Conservation (phyloP, 192 early-diverging fungal species). For the Borealophlyctis nickersoniae region DNA sequence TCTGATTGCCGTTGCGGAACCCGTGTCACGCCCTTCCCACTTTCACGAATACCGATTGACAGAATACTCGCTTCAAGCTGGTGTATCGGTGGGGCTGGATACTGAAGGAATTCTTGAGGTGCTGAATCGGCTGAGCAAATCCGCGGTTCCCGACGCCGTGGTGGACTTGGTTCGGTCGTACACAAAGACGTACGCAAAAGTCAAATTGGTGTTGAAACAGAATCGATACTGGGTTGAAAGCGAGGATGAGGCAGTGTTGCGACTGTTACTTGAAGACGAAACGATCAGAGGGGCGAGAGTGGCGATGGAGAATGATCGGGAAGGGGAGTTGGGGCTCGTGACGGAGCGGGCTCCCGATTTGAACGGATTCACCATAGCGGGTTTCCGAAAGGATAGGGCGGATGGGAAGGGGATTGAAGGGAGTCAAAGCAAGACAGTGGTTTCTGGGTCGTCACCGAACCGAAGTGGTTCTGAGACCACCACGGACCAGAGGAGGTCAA, state of each 20-base stretch:
- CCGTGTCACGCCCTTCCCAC: slow-evolving; percentile 57
- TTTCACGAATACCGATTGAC: slow-evolving; percentile 93
- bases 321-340: slow-evolving; percentile 10
- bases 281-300: slow-evolving; percentile 65
- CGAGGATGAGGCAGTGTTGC: slow-evolving; percentile 74
- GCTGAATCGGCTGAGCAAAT: slow-evolving; percentile 86
- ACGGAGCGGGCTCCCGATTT: slow-evolving; percentile 20
- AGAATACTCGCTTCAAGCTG: slow-evolving; percentile 92
- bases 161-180: slow-evolving; percentile 72
- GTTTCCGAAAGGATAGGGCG: slow-evolving; percentile 4
- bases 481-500: too few relatives aligned
- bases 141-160: slow-evolving; percentile 64
- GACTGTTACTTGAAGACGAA: slow-evolving; percentile 71
- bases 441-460: too few relatives aligned
- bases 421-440: too few relatives aligned
- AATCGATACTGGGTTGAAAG: slow-evolving; percentile 94
- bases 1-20: slow-evolving; percentile 86
- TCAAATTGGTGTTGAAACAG: slow-evolving; percentile 93
- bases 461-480: neutral
- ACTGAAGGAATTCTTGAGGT: slow-evolving; percentile 89
- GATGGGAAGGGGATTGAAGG: too few relatives aligned
- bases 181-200: slow-evolving; percentile 90
- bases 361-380: slow-evolving; percentile 12
- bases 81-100: slow-evolving; percentile 91
- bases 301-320: slow-evolving; percentile 2